Evolutionary conservation across 495 filamentous ascomycete species (phyloP), one percentile per base, ranked within the genome.

Genomic region (Penicillium arizonense): DNA sequence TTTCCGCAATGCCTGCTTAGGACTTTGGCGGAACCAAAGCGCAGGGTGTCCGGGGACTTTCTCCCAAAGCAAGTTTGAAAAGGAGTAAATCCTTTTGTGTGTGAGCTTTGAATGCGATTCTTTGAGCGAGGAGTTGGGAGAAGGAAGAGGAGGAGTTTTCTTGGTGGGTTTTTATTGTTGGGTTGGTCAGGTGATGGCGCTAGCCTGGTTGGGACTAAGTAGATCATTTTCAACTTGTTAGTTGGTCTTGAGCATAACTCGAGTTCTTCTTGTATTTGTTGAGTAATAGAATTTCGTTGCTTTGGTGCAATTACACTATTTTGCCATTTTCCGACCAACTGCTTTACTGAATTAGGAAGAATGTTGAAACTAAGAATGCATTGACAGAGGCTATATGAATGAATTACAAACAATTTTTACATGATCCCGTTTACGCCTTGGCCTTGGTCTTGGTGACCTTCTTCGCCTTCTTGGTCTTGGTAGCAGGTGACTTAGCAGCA

Each of bases 91-190:
- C 71, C 83, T 83, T 94, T 24, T 85, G 90, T 95, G 77, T 87
- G 94, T 95, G 69, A 89, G 91, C 94, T 97, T 96, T 87, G 91
- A 95, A 83, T 90, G 91, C 94, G 94, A 97, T 96, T 89, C 87
- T 92, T 96, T 84, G 93, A 90, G 83, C 93, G 92, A 96, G 90
- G 83, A 87, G 87, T 83, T 81, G 74, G 62, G 71, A 73, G 68
- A 75, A 59, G 42, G 45, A 56, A 51, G 26, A 9, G 34, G 46
- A 50, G 45, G 50, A 54, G 56, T 47, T 59, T 61, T 45, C 28
- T 30, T 30, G 28, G 44, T 45, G 21, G 46, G 35, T 56, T 68
- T 59, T 60, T 53, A 61, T 64, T 67, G 61, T 59, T 58, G 30
- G 45, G 44, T 36, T 52, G 48, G 54, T 64, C 62, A 62, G 37